These are phyloP conservation scores for Syzygium malaccense DNA, from an alignment of 441 rosid genomes.

Conservation along the genomic window DNA sequence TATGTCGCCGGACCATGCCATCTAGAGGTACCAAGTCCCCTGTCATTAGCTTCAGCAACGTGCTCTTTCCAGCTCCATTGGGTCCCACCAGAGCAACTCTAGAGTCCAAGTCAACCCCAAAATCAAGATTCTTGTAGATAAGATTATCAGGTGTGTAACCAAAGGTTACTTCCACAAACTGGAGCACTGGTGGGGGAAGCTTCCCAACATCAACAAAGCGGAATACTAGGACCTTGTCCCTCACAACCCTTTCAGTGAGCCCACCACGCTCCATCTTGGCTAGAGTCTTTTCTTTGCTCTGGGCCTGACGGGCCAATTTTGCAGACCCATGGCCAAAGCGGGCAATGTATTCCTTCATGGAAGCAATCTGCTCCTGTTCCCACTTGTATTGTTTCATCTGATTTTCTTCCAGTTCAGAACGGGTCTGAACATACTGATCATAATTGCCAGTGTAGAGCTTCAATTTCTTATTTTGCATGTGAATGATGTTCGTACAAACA, in stretches of 20 bases:
- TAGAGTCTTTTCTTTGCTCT: slow-evolving; percentile 94
- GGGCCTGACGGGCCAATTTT: slow-evolving; percentile 95
- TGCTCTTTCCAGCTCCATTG: slow-evolving; percentile 97
- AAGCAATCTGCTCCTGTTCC: slow-evolving; percentile 98
- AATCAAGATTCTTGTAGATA: slow-evolving; percentile 78
- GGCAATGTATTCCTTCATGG: slow-evolving; percentile 98
- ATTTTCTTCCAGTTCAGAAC: slow-evolving; percentile 86
- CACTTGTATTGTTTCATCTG: slow-evolving; percentile 98
- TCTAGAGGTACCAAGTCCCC: slow-evolving; percentile 76
- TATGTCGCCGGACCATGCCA: slow-evolving; percentile 96
- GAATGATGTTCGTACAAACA: slow-evolving; percentile 93
- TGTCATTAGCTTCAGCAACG: slow-evolving; percentile 91
- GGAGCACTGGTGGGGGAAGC: slow-evolving; percentile 98
- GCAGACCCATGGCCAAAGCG: slow-evolving; percentile 99
- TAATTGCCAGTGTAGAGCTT: slow-evolving; percentile 82
- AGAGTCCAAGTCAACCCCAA: slow-evolving; percentile 93
- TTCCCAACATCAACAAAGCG: slow-evolving; percentile 90
- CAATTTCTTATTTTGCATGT: slow-evolving; percentile 83
- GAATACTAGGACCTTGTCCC: slow-evolving; percentile 74
- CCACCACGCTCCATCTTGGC: slow-evolving; percentile 99
- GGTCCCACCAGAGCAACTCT: slow-evolving; percentile 96
- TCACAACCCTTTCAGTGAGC: slow-evolving; percentile 73
- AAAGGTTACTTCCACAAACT: slow-evolving; percentile 89
- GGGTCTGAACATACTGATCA: slow-evolving; percentile 94
- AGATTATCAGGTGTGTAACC: slow-evolving; percentile 84